Percentiles rank a stretch among this genome's conserved stretches.
phyloP scores from a whole-genome alignment of 768 basidiomycete species.

The Gymnopilus dilepis region DNA sequence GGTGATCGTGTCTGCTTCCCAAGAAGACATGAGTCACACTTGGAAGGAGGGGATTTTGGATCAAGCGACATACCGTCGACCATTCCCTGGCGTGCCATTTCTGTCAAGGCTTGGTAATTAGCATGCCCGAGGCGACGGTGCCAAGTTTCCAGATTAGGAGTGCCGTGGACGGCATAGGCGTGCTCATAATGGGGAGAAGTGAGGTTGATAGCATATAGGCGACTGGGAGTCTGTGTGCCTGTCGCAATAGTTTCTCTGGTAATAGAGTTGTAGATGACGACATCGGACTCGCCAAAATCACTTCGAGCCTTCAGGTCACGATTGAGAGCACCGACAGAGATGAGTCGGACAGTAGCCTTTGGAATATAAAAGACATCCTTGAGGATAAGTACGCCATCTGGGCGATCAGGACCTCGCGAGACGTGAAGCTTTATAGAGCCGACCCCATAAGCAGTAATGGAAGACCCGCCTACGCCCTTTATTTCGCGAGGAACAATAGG shows the following conservation, averaged over 20 bases:
- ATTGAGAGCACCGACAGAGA: slow-evolving; percentile 28
- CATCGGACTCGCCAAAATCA: slow-evolving; percentile 23
- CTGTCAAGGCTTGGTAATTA: slow-evolving; percentile 28
- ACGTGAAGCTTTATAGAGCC: slow-evolving; percentile 25
- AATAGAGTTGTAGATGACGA: slow-evolving; percentile 12
- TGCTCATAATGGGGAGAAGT: slow-evolving; percentile 16
- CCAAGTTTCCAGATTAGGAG: slow-evolving; percentile 30
- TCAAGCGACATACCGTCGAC: slow-evolving; percentile 30
- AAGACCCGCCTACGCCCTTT: slow-evolving; percentile 32
- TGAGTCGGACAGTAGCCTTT: neutral
- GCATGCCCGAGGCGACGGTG: slow-evolving; percentile 34
- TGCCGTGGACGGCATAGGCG: slow-evolving; percentile 13
- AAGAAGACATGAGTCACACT: slow-evolving; percentile 40
- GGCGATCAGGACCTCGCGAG: neutral
- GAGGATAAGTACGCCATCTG: neutral
- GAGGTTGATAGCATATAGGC: slow-evolving; percentile 26
- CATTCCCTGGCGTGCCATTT: slow-evolving; percentile 24
- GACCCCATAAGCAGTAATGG: slow-evolving; percentile 29
- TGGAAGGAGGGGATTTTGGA: slow-evolving; percentile 25
- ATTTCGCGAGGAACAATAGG: slow-evolving; percentile 29
- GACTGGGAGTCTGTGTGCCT: slow-evolving; percentile 13
- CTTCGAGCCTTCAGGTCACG: slow-evolving; percentile 4
- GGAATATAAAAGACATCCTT: neutral
- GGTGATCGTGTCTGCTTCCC: slow-evolving; percentile 42
- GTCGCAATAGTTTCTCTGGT: slow-evolving; percentile 22